phyloP scores from a whole-genome alignment of 1,284 basidiomycete species.

The Athelia psychrophila region DNA sequence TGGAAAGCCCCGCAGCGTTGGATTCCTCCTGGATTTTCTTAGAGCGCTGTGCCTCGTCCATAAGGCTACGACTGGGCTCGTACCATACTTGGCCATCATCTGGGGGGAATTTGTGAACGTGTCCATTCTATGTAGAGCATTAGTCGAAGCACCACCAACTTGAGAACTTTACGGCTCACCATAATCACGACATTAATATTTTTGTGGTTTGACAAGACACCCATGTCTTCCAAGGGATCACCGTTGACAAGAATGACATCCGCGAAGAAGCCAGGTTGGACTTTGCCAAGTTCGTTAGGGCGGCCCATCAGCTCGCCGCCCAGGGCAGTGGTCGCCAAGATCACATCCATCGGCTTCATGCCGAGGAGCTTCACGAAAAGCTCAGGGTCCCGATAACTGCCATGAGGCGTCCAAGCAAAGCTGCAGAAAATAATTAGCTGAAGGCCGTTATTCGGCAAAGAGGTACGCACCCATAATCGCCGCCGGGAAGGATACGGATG shows the following conservation, averaged over 20 bases:
- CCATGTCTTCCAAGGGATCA: conserved; percentile 29
- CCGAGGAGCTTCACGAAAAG: conserved; percentile 32
- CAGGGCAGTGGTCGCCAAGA: conserved; percentile 30
- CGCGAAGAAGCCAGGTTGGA: conserved; percentile 31
- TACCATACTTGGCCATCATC: neutral
- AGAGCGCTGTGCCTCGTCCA: neutral
- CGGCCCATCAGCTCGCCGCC: conserved; percentile 33
- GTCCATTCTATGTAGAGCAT: conserved; percentile 18
- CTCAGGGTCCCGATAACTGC: conserved; percentile 32
- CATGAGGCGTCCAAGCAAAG: conserved; percentile 34
- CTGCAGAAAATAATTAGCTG: conserved; percentile 9
- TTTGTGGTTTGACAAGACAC: conserved; percentile 21
- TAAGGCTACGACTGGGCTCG: neutral
- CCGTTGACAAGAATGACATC: conserved; percentile 30
- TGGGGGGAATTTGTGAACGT: conserved; percentile 17
- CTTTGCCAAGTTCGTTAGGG: conserved; percentile 30
- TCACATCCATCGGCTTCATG: conserved; percentile 32
- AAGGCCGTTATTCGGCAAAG: neutral
- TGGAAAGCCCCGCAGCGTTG: neutral
- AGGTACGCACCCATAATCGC: conserved; percentile 23
- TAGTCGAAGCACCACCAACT: conserved; percentile 6
- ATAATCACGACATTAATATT: conserved; percentile 30
- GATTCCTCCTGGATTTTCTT: neutral
- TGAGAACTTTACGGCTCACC: conserved; percentile 8
- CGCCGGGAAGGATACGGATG: conserved; percentile 27